phyloP scores from a whole-genome alignment of 257 asterid genomes.

The Sherardia arvensis region DNA sequence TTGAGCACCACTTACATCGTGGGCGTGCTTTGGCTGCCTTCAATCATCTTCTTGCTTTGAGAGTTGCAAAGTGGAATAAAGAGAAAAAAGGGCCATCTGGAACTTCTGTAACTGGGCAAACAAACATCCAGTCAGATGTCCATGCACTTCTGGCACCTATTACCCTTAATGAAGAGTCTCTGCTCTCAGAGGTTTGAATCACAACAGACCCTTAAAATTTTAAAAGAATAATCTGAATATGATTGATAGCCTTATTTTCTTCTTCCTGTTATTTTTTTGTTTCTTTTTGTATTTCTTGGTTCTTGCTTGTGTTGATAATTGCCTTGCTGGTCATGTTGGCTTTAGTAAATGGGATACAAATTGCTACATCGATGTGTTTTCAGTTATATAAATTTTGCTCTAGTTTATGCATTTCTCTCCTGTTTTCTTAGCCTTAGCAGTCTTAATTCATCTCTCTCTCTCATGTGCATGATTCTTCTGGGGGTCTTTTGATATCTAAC shows the following conservation, averaged over 20 bases:
- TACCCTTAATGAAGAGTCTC: conserved; percentile 64
- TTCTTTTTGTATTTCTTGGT: background rate
- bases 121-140: conserved; percentile 70
- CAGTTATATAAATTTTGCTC: background rate
- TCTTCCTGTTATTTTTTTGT: background rate
- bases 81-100: conserved; percentile 42
- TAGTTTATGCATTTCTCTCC: background rate
- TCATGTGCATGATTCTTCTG: background rate
- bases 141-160: conserved; percentile 70
- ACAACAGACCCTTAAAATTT: background rate
- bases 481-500: background rate
- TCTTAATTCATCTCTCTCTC: background rate
- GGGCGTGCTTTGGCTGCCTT: conserved; percentile 96
- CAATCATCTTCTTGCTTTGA: conserved; percentile 55
- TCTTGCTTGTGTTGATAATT: background rate
- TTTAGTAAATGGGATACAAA: background rate
- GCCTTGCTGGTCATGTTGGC: background rate
- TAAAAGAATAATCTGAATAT: background rate
- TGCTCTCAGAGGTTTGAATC: conserved; percentile 77
- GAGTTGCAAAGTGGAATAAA: conserved; percentile 59
- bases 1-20: conserved; percentile 95
- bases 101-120: conserved; percentile 45
- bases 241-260: background rate
- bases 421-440: background rate
- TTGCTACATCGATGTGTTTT: background rate